Evolutionary conservation across 2,329 filamentous ascomycete species (phyloP), one percentile per base, ranked within the genome.

Genomic region (Claviceps sp.): DNA sequence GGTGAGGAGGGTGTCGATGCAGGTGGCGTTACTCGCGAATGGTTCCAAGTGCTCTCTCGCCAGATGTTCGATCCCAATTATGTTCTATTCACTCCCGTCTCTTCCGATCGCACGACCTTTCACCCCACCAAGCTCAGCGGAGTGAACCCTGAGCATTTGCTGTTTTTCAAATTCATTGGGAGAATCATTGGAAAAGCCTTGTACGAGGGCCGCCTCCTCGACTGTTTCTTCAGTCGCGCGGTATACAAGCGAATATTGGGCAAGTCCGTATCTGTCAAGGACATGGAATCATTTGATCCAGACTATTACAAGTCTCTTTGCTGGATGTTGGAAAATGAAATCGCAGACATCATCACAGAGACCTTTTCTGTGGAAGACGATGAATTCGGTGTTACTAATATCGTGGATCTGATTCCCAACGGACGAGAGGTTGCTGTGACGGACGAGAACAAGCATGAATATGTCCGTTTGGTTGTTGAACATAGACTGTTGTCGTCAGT

Each of bases 21-120:
- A 50, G 94, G 93, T 59, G 93, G 93, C 70, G 91, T 98, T 46
- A 96, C 91, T 39, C 83, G 94, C 63, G 93, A 98, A 72, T 98
- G 94, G 93, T 98, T 98, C 78, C 91, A 96, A 66, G 91, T 95
- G 49, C 85, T 98, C 58, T 85, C 94, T 34, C 82, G 93, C 55
- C 93, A 96, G 63, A 98, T 98, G 93, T 98, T 98, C 70, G 93
- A 98, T 67, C 86, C 93, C 47, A 93, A 96, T 70, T 98, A 97
- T 64, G 93, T 88, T 48, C 76, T 98, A 40, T 98, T 97, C 72
- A 93, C 87, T 49, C 93, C 93, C 1, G 94, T 98, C 26, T 95
- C 93, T 23, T 94, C 93, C 26, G 93, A 98, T 65, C 85, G 91
- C 51, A 98, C 94, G 1, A 98, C 93, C 0, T 98, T 98, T 83